These are phyloP conservation scores for Fusarium camptoceras DNA, from an alignment of 2,329 filamentous ascomycete species.

Conservation along the genomic window DNA sequence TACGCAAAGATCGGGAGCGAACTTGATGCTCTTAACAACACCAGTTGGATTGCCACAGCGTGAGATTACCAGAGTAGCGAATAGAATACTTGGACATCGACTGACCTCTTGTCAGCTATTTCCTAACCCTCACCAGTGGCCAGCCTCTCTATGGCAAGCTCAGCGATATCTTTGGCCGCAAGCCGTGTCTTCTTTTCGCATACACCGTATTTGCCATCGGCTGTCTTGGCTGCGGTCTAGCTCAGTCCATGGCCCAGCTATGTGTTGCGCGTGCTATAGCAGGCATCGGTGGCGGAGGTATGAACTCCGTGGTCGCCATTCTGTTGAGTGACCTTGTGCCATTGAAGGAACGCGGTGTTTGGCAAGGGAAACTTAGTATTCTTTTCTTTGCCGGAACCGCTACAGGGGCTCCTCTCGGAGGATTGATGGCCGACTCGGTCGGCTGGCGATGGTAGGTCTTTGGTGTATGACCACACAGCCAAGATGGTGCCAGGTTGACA, in stretches of 20 bases:
- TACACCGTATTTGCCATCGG: constrained; percentile 74
- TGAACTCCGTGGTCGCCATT: constrained; percentile 77
- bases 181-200: constrained; percentile 71
- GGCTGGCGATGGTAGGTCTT: constrained; percentile 76
- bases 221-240: constrained; percentile 71
- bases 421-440: constrained; percentile 76
- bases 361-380: constrained; percentile 80
- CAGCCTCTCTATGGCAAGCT: constrained; percentile 81
- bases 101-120: constrained; percentile 63
- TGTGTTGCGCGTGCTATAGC: constrained; percentile 69
- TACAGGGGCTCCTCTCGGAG: constrained; percentile 76
- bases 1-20: constrained; percentile 83
- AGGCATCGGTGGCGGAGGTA: constrained; percentile 75
- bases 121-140: constrained; percentile 79
- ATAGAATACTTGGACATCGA: neutral
- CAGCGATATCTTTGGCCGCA: constrained; percentile 77
- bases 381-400: constrained; percentile 76
- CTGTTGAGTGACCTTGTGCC: constrained; percentile 76
- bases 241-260: constrained; percentile 72
- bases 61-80: constrained; percentile 33
- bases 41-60: constrained; percentile 76
- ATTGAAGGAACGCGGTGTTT: constrained; percentile 75
- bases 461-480: neutral
- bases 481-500: neutral
- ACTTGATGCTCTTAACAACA: constrained; percentile 77